Evolutionary conservation across 2,329 filamentous ascomycete genomes (phyloP), one percentile per base, ranked within the genome.

Genomic region (Colletotrichum sublineola): DNA sequence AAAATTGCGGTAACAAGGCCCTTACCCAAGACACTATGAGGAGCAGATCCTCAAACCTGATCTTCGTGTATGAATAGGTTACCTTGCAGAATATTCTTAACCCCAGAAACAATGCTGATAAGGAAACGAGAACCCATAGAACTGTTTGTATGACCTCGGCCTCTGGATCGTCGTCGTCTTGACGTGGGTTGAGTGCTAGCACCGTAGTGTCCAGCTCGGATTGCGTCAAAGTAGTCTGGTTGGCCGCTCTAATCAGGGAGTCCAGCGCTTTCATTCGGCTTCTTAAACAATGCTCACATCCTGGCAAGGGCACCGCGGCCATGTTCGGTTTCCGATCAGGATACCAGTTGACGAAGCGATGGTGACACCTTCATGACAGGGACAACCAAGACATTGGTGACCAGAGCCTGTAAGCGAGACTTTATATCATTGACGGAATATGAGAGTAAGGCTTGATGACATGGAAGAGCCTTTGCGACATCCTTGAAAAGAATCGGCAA

Each of bases 11-110:
- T 14, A 15, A 38, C 8, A 11, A 15, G 24, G 8, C 4, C 11
- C 73, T 33, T 69, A 79, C 77, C 74, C 74, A 79, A 29, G 78
- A 72, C 3, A 75, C 63, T 14, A 79, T 40, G 12, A 79, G 66
- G 3, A 79, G 70, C 3, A 73, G 76, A 67, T 79, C 78, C 50
- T 79, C 78, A 70, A 77, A 78, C 72, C 77, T 77, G 24, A 78
- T 63, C 3, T 75, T 74, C 2, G 76, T 72, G 8, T 76, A 75
- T 50, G 73, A 71, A 44, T 74, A 68, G n/a, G 66, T 60, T 55
- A 73, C 33, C 64, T 78, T 78, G 73, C 76, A 77, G 75, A 77
- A 78, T 8, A 77, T 36, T 5, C 77, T 67, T 24, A 78, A 53
- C 14, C 60, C 73, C 2, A 78, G 55, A 63, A 78, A 78, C 9